A percentile compares a stretch with the other conserved stretches of the same genome.
phyloP scores from a whole-genome alignment of 805 yeast genomes.

The Metschnikowia colocasiae region DNA sequence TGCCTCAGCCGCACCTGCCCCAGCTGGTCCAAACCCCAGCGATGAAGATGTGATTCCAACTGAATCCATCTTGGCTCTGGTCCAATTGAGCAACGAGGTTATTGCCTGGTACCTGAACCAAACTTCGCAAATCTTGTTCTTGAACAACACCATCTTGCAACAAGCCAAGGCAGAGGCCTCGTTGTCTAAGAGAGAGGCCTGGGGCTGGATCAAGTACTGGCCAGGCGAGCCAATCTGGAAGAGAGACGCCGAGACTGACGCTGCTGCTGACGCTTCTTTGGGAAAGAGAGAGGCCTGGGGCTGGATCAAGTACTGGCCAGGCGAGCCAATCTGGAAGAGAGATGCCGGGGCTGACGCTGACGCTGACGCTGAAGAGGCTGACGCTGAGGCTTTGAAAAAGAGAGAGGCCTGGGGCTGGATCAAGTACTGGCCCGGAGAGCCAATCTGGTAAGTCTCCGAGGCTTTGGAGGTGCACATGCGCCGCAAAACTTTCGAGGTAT shows the following conservation, averaged over 20 bases:
- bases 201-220: constrained; percentile 13
- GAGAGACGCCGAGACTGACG: constrained; percentile 10
- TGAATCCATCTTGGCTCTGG: constrained; percentile 15
- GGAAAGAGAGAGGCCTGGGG: constrained; percentile 17
- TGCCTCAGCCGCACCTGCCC: background rate
- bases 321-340: constrained; percentile 15
- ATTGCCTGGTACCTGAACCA: constrained; percentile 12
- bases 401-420: constrained; percentile 17
- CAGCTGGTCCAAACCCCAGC: background rate
- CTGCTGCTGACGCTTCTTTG: constrained; percentile 9
- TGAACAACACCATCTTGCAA: constrained; percentile 17
- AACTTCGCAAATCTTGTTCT: constrained; percentile 12
- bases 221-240: constrained; percentile 15
- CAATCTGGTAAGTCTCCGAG: too few relatives aligned
- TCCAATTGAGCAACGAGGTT: constrained; percentile 13
- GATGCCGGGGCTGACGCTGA: constrained; percentile 7
- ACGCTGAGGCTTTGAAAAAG: constrained; percentile 6
- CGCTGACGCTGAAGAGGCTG: constrained; percentile 9
- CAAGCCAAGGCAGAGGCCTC: constrained; percentile 12
- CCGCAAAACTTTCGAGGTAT: background rate
- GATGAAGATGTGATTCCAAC: constrained; percentile 8
- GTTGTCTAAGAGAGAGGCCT: constrained; percentile 20
- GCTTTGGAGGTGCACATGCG: too few relatives aligned
- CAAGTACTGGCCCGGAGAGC: constrained; percentile 12
- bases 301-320: constrained; percentile 14